These are phyloP conservation scores for Pholiota conissans DNA, from an alignment of 768 basidiomycete species.

Conservation along the genomic window DNA sequence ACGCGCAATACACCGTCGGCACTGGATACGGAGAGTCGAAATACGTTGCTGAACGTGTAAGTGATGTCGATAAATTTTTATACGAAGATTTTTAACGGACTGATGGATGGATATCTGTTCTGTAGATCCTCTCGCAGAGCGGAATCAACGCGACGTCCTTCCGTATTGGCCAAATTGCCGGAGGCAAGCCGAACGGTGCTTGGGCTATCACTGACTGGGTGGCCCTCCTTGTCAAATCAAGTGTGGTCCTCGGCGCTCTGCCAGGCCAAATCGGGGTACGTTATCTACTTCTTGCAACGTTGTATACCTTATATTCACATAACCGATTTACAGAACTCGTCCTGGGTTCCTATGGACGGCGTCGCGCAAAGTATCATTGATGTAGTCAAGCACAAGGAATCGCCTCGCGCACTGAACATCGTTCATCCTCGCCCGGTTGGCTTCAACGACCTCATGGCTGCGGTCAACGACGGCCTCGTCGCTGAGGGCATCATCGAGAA, in stretches of 20 bases:
- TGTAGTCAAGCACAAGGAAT: conserved; percentile 4
- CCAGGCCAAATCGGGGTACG: conserved; percentile 26
- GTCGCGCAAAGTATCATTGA: conserved; percentile 14
- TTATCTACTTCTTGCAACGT: not conserved
- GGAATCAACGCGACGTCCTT: conserved; percentile 27
- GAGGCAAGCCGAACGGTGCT: conserved; percentile 30
- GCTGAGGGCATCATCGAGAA: not conserved
- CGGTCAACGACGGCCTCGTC: conserved; percentile 17
- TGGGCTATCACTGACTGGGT: conserved; percentile 38
- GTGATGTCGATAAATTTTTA: conserved; percentile 3
- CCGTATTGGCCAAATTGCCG: conserved; percentile 35
- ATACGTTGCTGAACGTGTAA: conserved; percentile 33
- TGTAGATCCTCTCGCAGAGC: conserved; percentile 6
- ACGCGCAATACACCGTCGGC: conserved; percentile 27
- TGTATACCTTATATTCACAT: not conserved
- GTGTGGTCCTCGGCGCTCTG: conserved; percentile 24
- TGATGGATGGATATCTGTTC: not conserved
- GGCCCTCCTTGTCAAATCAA: conserved; percentile 34
- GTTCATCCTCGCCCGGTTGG: conserved; percentile 32
- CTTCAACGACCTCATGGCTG: conserved; percentile 25
- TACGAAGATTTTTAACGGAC: no score
- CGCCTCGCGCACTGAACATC: conserved; percentile 28
- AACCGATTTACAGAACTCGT: conserved; percentile 20
- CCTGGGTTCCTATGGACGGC: conserved; percentile 31
- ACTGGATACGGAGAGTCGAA: conserved; percentile 33